Conservation (phyloP, 2,329 filamentous ascomycete species). For the Dryadomyces sulphureus region DNA sequence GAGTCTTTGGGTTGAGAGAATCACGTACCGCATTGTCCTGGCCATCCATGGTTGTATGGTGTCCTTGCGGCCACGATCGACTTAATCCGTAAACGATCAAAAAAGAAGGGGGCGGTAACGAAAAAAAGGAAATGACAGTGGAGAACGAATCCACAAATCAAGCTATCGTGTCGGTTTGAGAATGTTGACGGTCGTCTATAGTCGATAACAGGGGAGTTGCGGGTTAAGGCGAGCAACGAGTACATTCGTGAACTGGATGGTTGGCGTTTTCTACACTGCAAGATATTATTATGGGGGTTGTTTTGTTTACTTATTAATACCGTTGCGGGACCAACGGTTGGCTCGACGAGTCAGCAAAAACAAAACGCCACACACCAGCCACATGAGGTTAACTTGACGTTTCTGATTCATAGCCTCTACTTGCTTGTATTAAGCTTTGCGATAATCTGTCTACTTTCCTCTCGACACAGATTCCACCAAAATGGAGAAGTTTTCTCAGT, state of each 20-base stretch:
- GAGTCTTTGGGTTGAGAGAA: too few relatives aligned
- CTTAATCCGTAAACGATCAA: neutral
- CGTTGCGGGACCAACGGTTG: slow-evolving; percentile 8
- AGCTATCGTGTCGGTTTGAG: too few relatives aligned
- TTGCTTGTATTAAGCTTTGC: neutral
- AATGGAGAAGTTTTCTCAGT: slow-evolving; percentile 95
- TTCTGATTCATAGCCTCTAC: neutral
- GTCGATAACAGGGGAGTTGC: too few relatives aligned
- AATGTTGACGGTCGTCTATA: too few relatives aligned
- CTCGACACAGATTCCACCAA: neutral
- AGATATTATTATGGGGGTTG: neutral
- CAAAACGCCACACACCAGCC: neutral
- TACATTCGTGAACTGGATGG: too few relatives aligned
- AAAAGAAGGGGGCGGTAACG: too few relatives aligned
- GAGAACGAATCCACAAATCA: too few relatives aligned
- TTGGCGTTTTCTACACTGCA: too few relatives aligned
- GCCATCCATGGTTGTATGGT: slow-evolving; percentile 6
- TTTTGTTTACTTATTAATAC: slow-evolving; percentile 10
- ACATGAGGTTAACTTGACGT: neutral
- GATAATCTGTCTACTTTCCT: neutral
- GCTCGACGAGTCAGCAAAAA: neutral
- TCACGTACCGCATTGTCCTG: slow-evolving; percentile 16
- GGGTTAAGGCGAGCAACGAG: too few relatives aligned
- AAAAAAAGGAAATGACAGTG: too few relatives aligned
- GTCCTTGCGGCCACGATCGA: neutral